Conservation (phyloP, 2,329 filamentous ascomycete species). For the Didymellaceae sp. region DNA sequence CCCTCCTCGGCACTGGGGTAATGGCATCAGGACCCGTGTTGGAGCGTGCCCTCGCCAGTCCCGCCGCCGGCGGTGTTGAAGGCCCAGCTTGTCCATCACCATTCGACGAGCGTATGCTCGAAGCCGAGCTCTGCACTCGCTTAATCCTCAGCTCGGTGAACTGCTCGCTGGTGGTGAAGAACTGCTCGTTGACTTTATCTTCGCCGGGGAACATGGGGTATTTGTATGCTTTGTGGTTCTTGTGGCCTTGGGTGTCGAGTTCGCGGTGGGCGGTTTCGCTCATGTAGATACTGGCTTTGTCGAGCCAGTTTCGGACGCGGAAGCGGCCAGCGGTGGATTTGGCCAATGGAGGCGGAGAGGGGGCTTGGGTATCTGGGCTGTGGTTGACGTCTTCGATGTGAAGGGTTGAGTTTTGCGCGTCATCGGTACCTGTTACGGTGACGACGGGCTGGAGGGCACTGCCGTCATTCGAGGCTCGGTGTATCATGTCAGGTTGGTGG, state of each 20-base stretch:
- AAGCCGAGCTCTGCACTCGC: conserved; percentile 50
- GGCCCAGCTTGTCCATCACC: conserved; percentile 29
- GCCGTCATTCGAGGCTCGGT: conserved; percentile 24
- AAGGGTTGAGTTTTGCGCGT: conserved; percentile 4
- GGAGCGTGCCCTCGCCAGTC: conserved; percentile 10
- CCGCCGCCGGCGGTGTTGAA: conserved; percentile 20
- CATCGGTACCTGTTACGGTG: conserved; percentile 22
- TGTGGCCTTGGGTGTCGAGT: conserved; percentile 57
- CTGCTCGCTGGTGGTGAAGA: conserved; percentile 49
- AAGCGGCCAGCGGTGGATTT: conserved; percentile 27
- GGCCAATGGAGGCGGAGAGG: too few relatives aligned
- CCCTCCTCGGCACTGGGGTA: conserved; percentile 15
- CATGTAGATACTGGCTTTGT: conserved; percentile 54
- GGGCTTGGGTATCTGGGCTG: too few relatives aligned
- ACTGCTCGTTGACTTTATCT: conserved; percentile 50
- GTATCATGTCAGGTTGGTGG: conserved; percentile 1
- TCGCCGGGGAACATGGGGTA: conserved; percentile 66
- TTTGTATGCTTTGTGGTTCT: conserved; percentile 53
- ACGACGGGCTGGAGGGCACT: conserved; percentile 22
- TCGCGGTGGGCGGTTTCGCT: conserved; percentile 56
- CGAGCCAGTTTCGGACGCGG: conserved; percentile 49
- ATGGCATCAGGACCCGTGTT: conserved; percentile 21
- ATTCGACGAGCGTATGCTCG: conserved; percentile 40
- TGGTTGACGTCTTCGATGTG: neutral
- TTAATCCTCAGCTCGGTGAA: conserved; percentile 47